Conservation (phyloP, 306 rosid species). For the Ormosia semicastrata region DNA sequence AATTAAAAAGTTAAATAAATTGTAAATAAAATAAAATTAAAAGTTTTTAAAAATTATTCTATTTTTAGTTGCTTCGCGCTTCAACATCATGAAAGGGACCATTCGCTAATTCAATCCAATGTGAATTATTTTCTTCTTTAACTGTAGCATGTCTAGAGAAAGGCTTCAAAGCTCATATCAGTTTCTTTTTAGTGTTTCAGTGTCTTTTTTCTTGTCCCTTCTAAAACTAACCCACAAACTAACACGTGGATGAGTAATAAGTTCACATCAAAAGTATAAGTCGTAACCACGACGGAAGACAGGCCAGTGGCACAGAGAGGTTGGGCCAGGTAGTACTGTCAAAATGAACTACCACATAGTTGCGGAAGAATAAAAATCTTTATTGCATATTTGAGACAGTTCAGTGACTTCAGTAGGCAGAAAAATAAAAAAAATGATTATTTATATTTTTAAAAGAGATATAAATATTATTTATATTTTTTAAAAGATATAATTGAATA, state of each 20-base stretch:
- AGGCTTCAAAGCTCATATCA: constrained; percentile 12
- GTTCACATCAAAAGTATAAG: background rate
- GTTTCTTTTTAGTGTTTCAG: background rate
- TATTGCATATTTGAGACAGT: too few relatives aligned
- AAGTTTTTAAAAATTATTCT: background rate
- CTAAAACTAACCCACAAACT: background rate
- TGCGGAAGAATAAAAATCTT: too few relatives aligned
- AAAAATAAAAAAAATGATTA: too few relatives aligned
- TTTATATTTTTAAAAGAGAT: too few relatives aligned
- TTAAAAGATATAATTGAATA: too few relatives aligned
- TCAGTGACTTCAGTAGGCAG: too few relatives aligned
- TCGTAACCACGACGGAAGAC: background rate
- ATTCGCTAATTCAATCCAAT: background rate
- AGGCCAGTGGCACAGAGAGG: background rate
- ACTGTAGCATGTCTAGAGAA: background rate
- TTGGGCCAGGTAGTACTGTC: background rate
- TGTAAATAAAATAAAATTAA: too few relatives aligned
- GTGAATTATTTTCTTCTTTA: background rate
- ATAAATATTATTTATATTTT: too few relatives aligned
- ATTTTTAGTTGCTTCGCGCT: background rate
- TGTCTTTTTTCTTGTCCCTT: constrained; percentile 18
- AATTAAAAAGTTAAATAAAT: too few relatives aligned
- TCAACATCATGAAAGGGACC: constrained; percentile 23
- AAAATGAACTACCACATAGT: background rate
- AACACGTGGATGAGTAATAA: constrained; percentile 12